Base-by-base conservation (phyloP, 345 rosid genomes). In the Turnera subulata region DNA sequence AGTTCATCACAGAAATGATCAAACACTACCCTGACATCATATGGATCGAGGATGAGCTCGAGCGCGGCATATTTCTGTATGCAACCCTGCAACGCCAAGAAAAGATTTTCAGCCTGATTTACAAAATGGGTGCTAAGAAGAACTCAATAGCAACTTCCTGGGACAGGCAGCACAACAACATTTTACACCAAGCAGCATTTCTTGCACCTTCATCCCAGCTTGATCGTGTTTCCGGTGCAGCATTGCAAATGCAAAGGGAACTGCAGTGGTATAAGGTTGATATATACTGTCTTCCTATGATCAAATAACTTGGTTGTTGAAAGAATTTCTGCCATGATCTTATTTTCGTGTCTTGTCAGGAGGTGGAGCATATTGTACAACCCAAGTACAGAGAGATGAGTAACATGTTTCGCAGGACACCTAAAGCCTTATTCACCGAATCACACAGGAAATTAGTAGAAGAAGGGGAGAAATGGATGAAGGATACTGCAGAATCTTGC, bases 221-320 rank as follows among this genome's bases (percentile, higher is more conserved):
- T 17, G 85, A 82, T 51, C 81, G 75, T 2, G 82, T 84, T 50
- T 68, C 84, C 0, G 91, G 95, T 35, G 91, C 95, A 16, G 89
- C 87, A 59, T 68, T 88, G 35, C 95, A 88, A 40, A 84, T 88
- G 95, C 95, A 87, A 35, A 70, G 95, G 59, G 95, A 87, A 53
- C 59, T 84, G 4, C 95, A 84, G 53, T 84, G 95, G 95, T 87
- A 72, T 29, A 86, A 84, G 90, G 95, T n/a, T 87, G 58, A 18
- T 51, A 32, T 23, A 2, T 10, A 29, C 20, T 24, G 22, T 33
- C 35, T 15, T 7, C n/a, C n/a, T n/a, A n/a, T n/a, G n/a, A n/a
- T n/a, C n/a, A n/a, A n/a, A n/a, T 49, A 24, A 29, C 35, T 29
- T 8, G 4, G 5, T 29, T 29, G 4, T 8, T 8, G 35, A 4